phyloP scores from a whole-genome alignment of 2,329 filamentous ascomycete genomes.

The Cercospora nicotianae region DNA sequence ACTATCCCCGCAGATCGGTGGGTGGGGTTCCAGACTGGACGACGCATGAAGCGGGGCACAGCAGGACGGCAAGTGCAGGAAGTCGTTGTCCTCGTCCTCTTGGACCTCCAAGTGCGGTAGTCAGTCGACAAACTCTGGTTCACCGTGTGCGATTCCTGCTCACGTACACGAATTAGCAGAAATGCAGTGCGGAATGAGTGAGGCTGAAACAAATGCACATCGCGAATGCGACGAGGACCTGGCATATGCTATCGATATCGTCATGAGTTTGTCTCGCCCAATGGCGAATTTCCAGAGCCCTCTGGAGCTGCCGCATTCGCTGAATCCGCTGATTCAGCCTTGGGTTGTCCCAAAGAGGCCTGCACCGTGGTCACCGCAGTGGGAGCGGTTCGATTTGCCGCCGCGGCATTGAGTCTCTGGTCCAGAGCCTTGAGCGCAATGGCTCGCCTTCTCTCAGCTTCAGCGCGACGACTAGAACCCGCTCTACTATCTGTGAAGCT shows the following conservation, averaged over 20 bases:
- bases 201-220: not conserved
- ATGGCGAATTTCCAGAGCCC: not conserved
- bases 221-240: not conserved
- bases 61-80: not conserved
- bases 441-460: constrained; percentile 85
- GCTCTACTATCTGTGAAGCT: constrained; percentile 55
- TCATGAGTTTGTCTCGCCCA: not conserved
- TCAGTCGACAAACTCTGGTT: not conserved
- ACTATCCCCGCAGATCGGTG: not conserved
- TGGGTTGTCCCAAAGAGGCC: constrained; percentile 17
- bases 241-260: not conserved
- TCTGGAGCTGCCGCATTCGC: not conserved
- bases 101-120: not conserved
- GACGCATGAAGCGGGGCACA: not conserved
- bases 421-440: constrained; percentile 89
- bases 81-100: not conserved
- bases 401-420: constrained; percentile 84
- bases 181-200: not conserved
- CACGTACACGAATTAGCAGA: not conserved
- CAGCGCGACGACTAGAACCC: constrained; percentile 61
- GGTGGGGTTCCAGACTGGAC: not conserved
- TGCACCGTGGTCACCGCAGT: constrained; percentile 27
- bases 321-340: not conserved
- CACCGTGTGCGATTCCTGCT: not conserved
- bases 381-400: constrained; percentile 37